Percentiles rank a stretch among this genome's conserved stretches.
Conservation (phyloP, 305 asterid species). For the Solanum chacoense region DNA sequence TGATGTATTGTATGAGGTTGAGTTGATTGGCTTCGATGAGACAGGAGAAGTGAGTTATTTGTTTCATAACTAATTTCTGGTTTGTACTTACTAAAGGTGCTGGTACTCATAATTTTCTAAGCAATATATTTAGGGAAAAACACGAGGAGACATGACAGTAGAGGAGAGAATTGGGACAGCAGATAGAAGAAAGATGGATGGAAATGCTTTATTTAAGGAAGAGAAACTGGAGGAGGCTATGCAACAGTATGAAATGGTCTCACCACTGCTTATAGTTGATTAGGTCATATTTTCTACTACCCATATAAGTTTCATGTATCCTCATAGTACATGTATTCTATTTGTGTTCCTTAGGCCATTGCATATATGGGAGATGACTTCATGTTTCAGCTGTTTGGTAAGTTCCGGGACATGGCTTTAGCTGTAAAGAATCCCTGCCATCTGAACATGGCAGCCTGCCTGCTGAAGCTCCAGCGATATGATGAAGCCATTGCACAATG, state of each 20-base stretch:
- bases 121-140: constrained; percentile 57
- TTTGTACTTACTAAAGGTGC: not conserved
- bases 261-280: not conserved
- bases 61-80: not conserved
- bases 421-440: constrained; percentile 99
- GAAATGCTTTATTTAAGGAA: constrained; percentile 75
- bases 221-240: constrained; percentile 90
- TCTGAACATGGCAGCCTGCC: constrained; percentile 89
- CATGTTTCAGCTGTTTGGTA: constrained; percentile 97
- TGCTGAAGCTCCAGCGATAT: constrained; percentile 81
- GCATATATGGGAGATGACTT: constrained; percentile 98
- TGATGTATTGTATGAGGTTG: constrained; percentile 76
- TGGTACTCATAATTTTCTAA: not conserved
- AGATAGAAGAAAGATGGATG: constrained; percentile 96
- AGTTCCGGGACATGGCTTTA: constrained; percentile 92
- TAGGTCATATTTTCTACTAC: not conserved
- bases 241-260: constrained; percentile 98
- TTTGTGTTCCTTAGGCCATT: constrained; percentile 52
- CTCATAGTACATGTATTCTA: not conserved
- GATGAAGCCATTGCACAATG: constrained; percentile 94
- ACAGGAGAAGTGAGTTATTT: constrained; percentile 68
- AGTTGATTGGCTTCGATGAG: constrained; percentile 93
- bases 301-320: not conserved
- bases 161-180: constrained; percentile 97
- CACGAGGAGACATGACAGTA: constrained; percentile 95